Evolutionary conservation across 2,329 filamentous ascomycete species (phyloP).

Genomic region (Colletotrichum graminicola): DNA sequence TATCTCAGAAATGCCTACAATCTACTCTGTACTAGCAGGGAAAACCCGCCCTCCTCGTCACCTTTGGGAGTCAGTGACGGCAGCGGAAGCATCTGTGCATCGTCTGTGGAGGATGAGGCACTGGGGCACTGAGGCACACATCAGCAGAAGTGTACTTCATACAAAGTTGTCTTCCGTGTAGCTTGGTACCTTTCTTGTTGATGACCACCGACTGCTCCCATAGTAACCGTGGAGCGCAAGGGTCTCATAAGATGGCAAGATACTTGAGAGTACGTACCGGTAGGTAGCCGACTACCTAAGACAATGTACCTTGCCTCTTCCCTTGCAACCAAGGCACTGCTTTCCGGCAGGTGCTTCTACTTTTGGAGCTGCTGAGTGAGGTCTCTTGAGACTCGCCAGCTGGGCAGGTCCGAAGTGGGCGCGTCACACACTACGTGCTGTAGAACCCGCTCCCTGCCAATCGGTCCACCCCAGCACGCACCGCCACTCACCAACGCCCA

Average conservation of each 20-base stretch:
- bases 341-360: constrained; percentile 32
- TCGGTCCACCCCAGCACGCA: constrained; percentile 35
- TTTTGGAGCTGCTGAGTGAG: constrained; percentile 24
- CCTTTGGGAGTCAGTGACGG: constrained; percentile 3
- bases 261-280: constrained; percentile 18
- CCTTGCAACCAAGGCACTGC: constrained; percentile 31
- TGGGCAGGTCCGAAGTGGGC: constrained; percentile 28
- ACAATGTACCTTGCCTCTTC: background rate
- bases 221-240: background rate
- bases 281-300: background rate
- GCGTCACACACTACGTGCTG: constrained; percentile 29
- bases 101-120: background rate
- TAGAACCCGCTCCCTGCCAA: constrained; percentile 27
- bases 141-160: constrained; percentile 1
- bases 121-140: background rate
- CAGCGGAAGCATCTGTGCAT: constrained; percentile 32
- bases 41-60: background rate
- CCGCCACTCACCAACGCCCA: constrained; percentile 14
- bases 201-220: background rate
- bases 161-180: background rate
- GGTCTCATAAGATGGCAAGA: background rate
- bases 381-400: constrained; percentile 31
- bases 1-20: background rate
- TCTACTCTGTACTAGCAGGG: too few relatives aligned
- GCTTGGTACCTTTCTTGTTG: constrained; percentile 14